phyloP scores from a whole-genome alignment of 2,329 filamentous ascomycete species.

The Trichoderma sp. region DNA sequence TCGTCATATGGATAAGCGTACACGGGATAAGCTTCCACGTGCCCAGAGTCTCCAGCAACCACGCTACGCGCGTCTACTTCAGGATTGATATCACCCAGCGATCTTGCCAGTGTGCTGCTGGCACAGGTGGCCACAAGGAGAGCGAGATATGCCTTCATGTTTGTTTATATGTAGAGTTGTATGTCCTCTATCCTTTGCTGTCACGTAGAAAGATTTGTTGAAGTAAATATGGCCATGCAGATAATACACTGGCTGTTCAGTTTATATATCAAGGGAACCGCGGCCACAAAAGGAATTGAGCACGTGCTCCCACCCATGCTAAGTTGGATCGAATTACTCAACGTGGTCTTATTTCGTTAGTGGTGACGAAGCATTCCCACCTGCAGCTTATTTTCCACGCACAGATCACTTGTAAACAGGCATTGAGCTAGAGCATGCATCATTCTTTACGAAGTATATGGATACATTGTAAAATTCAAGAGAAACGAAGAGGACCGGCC shows the following conservation, averaged over 20 bases:
- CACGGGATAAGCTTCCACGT: neutral
- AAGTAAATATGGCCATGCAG: neutral
- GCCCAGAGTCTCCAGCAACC: neutral
- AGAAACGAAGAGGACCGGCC: neutral
- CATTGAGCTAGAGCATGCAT: neutral
- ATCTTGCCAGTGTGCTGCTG: neutral
- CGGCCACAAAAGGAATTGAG: neutral
- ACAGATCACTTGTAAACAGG: neutral
- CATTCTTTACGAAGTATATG: neutral
- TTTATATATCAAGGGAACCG: neutral
- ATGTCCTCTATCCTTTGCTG: neutral
- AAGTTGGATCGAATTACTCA: neutral
- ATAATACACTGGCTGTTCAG: neutral
- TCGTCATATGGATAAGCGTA: neutral
- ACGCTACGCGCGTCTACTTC: neutral
- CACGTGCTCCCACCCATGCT: neutral
- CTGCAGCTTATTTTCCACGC: neutral
- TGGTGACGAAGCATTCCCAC: neutral
- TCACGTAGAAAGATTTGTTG: neutral
- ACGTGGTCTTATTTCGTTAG: neutral
- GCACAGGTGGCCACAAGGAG: neutral
- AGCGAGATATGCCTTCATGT: neutral
- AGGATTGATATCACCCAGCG: neutral
- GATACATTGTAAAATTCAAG: neutral
- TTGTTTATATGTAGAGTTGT: neutral